A percentile compares a stretch with the other conserved stretches of the same genome.
phyloP scores from a whole-genome alignment of 345 rosid species.

The Linum trigynum region DNA sequence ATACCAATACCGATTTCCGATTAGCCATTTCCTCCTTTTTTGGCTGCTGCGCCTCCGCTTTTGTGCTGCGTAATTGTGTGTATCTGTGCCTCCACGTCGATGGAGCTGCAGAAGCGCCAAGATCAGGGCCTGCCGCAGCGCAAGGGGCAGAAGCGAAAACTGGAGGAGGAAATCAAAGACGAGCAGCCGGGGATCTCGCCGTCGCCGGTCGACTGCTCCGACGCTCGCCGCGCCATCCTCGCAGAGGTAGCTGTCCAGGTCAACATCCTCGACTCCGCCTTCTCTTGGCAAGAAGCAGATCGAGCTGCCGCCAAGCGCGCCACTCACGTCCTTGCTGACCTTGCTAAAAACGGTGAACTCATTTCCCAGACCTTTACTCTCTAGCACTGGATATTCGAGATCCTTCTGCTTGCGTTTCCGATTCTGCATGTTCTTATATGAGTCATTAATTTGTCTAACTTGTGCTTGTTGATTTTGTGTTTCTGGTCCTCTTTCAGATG shows the following conservation, averaged over 20 bases:
- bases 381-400: not conserved
- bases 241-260: conserved; percentile 68
- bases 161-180: conserved; percentile 55
- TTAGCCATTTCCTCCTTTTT: conserved; percentile 16
- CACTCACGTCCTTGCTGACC: conserved; percentile 92
- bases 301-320: conserved; percentile 95
- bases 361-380: not conserved
- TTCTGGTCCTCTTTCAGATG: conserved; percentile 44
- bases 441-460: not conserved
- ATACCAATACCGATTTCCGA: not conserved
- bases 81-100: conserved; percentile 12
- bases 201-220: conserved; percentile 31
- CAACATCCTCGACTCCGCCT: conserved; percentile 48
- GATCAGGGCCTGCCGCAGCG: conserved; percentile 64
- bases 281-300: conserved; percentile 87
- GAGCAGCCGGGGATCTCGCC: conserved; percentile 53
- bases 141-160: conserved; percentile 89
- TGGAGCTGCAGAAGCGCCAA: conserved; percentile 49
- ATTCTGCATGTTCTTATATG: conserved; percentile 4
- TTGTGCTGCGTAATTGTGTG: not conserved
- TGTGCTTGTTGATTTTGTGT: conserved; percentile 2
- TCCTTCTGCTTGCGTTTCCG: conserved; percentile 9
- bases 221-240: conserved; percentile 50
- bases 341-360: conserved; percentile 76
- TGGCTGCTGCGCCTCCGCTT: conserved; percentile 19